These are phyloP conservation scores for Trifolium fragiferum DNA, from an alignment of 306 rosid species.

Conservation along the genomic window DNA sequence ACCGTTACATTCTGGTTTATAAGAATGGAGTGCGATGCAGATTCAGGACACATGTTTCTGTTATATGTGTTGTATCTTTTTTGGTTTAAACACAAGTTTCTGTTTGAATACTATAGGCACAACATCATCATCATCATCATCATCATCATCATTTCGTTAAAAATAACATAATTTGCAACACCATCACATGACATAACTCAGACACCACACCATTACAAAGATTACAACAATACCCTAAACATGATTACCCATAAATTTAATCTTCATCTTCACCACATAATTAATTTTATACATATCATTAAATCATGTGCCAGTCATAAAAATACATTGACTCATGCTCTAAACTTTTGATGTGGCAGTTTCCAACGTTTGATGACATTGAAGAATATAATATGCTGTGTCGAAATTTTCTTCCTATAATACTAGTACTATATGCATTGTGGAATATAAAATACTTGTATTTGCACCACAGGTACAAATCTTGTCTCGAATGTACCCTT, in stretches of 20 bases:
- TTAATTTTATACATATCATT: neutral
- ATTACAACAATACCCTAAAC: too few relatives aligned
- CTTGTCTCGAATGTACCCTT: slow-evolving; percentile 83
- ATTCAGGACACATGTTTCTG: neutral
- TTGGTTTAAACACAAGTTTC: too few relatives aligned
- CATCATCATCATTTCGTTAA: too few relatives aligned
- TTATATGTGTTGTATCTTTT: too few relatives aligned
- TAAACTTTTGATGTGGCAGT: slow-evolving; percentile 1
- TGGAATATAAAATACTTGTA: slow-evolving; percentile 9
- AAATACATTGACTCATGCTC: neutral
- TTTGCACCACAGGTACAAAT: slow-evolving; percentile 67
- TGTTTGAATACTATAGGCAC: too few relatives aligned
- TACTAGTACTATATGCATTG: slow-evolving; percentile 17
- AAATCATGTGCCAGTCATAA: neutral
- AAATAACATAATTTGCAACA: neutral
- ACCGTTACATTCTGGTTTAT: too few relatives aligned
- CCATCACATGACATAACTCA: neutral
- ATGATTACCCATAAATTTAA: too few relatives aligned
- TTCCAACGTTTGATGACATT: slow-evolving; percentile 8
- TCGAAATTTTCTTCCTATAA: neutral
- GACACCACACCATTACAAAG: too few relatives aligned
- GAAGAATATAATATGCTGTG: neutral
- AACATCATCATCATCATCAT: too few relatives aligned
- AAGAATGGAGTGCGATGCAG: too few relatives aligned
- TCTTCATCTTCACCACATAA: too few relatives aligned